Evolutionary conservation across 345 rosid species (phyloP).

Genomic region (Garcia nutans): DNA sequence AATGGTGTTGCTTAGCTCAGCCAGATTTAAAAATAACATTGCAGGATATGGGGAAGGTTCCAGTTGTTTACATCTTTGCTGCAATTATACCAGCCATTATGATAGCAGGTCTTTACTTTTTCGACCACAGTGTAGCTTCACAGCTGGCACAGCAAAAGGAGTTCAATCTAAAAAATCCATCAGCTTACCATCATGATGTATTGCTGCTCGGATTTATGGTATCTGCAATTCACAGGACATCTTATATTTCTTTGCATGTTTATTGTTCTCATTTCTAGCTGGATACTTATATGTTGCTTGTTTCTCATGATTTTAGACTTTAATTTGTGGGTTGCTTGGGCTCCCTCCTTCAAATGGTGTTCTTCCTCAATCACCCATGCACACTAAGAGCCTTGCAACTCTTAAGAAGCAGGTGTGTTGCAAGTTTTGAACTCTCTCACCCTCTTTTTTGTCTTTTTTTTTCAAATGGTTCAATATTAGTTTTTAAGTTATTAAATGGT

Average conservation of each 20-base stretch:
- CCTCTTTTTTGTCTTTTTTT: not conserved
- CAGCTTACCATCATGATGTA: conserved; percentile 82
- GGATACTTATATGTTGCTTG: conserved; percentile 4
- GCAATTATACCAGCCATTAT: conserved; percentile 76
- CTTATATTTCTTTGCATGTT: conserved; percentile 8
- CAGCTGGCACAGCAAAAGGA: conserved; percentile 86
- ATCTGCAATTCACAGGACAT: not conserved
- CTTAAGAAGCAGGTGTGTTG: conserved; percentile 60
- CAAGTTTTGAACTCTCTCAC: not conserved
- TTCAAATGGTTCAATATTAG: not conserved
- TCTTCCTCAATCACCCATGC: conserved; percentile 91
- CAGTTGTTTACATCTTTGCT: conserved; percentile 61
- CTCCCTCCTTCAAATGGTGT: conserved; percentile 93
- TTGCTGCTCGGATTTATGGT: conserved; percentile 73
- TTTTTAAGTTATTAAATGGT: conserved; percentile 13
- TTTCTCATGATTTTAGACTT: conserved; percentile 48
- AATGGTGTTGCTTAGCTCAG: not conserved
- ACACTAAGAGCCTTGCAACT: conserved; percentile 80
- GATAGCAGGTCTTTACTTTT: conserved; percentile 88
- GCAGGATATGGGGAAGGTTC: conserved; percentile 84
- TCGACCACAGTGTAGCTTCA: conserved; percentile 89
- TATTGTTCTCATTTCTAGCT: not conserved
- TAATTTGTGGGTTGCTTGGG: conserved; percentile 80
- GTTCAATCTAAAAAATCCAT: conserved; percentile 71
- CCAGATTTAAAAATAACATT: conserved; percentile 4